Evolutionary conservation across 768 basidiomycete species (phyloP).

Genomic region (Pleurotus ostreatus): DNA sequence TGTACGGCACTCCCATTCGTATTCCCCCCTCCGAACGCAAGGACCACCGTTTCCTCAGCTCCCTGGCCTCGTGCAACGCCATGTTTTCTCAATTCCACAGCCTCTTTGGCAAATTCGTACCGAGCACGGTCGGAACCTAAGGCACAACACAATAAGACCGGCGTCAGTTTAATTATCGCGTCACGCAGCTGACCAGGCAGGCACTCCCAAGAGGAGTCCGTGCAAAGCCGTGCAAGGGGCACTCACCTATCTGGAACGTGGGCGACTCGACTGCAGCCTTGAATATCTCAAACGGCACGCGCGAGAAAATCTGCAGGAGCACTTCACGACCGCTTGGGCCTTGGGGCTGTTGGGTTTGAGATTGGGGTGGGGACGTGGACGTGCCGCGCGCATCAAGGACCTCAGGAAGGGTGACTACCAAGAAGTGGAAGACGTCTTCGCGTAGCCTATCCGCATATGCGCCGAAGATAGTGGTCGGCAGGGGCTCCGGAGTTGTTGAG

Average conservation of each 20-base stretch:
- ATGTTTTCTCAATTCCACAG: slow-evolving; percentile 77
- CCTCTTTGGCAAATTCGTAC: slow-evolving; percentile 91
- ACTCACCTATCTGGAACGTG: slow-evolving; percentile 71
- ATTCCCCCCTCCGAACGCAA: slow-evolving; percentile 77
- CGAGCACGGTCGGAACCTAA: slow-evolving; percentile 78
- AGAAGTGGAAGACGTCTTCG: slow-evolving; percentile 76
- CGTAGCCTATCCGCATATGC: slow-evolving; percentile 71
- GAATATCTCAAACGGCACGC: slow-evolving; percentile 85
- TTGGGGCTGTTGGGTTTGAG: slow-evolving; percentile 20
- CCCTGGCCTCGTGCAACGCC: slow-evolving; percentile 67
- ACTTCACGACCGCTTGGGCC: slow-evolving; percentile 59
- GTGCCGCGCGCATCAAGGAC: slow-evolving; percentile 48
- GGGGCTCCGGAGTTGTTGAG: slow-evolving; percentile 43
- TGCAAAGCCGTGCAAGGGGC: neutral
- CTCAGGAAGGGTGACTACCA: slow-evolving; percentile 71
- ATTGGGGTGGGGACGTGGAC: slow-evolving; percentile 30
- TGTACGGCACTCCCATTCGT: slow-evolving; percentile 75
- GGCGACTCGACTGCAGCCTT: slow-evolving; percentile 79
- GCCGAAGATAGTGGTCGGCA: slow-evolving; percentile 63
- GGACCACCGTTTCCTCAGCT: slow-evolving; percentile 86
- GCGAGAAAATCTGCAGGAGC: slow-evolving; percentile 69
- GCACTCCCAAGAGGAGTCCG: neutral
- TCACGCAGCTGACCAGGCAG: slow-evolving; percentile 13
- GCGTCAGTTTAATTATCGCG: slow-evolving; percentile 13
- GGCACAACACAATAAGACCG: neutral